Evolutionary conservation across 805 yeast genomes (phyloP), one percentile per base, ranked within the genome.

Genomic region (Candida insectalens): DNA sequence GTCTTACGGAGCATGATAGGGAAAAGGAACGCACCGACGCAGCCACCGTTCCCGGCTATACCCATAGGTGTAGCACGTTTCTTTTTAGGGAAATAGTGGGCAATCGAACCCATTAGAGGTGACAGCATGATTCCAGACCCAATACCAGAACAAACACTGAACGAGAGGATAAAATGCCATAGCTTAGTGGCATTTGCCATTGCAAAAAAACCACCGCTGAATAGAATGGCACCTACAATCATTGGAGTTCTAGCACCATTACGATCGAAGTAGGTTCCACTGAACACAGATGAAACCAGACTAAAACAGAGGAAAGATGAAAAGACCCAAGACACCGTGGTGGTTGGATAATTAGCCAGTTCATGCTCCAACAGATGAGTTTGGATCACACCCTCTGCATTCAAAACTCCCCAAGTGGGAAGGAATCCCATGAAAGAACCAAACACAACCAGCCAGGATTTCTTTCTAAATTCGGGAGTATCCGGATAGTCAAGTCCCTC

Each of bases 311-410:
- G 51, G 47, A 62, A 69, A 23, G 77, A 50, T 1, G 83, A 74
- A 43, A 77, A 77, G 26, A 77, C 67, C 85, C 85, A 77, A 3
- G 80, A 68, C 9, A 76, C 63, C 1, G 70, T 56, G 2, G 76
- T 63, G 1, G 74, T 59, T 5, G 60, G 47, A 6, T 59, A 53
- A 30, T 62, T 45, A 0, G 56, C 53, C 37, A 77, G 57, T 50
- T 77, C 81, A 50, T 77, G 66, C n/a, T 58, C 58, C n/a, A 74
- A 63, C 7, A 77, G 61, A 44, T 75, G 71, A 2, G 77, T 65
- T 51, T 77, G 77, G 25, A 77, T 60, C 6, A 72, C 81, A 39
- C 84, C 83, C 14, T 67, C 57, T 2, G 77, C 54, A 47, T 77
- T 77, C 35, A 72, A 50, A 17, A 73, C 41, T 2, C 84, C 84